Evolutionary conservation across 495 filamentous ascomycete species (phyloP).

Genomic region (Melanomma pulvis-pyrius): DNA sequence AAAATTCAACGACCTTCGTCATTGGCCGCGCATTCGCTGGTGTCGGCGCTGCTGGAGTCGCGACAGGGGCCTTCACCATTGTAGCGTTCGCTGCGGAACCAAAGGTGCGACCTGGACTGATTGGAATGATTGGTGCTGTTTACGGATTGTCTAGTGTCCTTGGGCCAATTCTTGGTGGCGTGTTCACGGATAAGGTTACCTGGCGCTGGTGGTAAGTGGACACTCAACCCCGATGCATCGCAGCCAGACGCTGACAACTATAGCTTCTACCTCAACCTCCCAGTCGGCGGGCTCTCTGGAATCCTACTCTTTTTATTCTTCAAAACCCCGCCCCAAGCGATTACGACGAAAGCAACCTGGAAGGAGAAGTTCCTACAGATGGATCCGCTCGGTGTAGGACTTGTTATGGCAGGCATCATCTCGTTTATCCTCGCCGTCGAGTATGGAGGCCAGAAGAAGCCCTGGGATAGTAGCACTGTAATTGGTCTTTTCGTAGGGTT

Average conservation of each 20-base stretch:
- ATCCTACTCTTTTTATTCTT: slow-evolving; percentile 50
- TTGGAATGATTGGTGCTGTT: slow-evolving; percentile 71
- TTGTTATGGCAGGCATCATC: slow-evolving; percentile 74
- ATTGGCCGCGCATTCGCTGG: slow-evolving; percentile 84
- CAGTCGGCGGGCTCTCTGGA: slow-evolving; percentile 51
- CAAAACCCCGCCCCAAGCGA: slow-evolving; percentile 40
- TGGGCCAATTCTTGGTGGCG: slow-evolving; percentile 45
- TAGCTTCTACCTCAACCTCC: slow-evolving; percentile 58
- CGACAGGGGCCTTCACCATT: slow-evolving; percentile 80
- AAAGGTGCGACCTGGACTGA: slow-evolving; percentile 68
- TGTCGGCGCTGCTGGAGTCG: slow-evolving; percentile 77
- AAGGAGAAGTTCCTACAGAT: slow-evolving; percentile 59
- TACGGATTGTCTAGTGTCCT: slow-evolving; percentile 69
- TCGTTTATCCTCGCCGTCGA: slow-evolving; percentile 77
- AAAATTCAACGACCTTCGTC: slow-evolving; percentile 73
- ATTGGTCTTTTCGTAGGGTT: background rate
- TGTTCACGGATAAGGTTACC: slow-evolving; percentile 50
- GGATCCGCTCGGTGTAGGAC: slow-evolving; percentile 65
- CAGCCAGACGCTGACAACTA: background rate
- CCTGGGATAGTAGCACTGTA: slow-evolving; percentile 52
- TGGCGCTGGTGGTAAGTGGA: slow-evolving; percentile 60
- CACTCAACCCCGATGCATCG: background rate
- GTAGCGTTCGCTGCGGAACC: slow-evolving; percentile 76
- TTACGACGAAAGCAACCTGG: background rate
- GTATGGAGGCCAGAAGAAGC: slow-evolving; percentile 76